Percentiles rank a stretch among this genome's conserved stretches.
phyloP scores from a whole-genome alignment of 805 yeast species.

The Candida sonorensis region DNA sequence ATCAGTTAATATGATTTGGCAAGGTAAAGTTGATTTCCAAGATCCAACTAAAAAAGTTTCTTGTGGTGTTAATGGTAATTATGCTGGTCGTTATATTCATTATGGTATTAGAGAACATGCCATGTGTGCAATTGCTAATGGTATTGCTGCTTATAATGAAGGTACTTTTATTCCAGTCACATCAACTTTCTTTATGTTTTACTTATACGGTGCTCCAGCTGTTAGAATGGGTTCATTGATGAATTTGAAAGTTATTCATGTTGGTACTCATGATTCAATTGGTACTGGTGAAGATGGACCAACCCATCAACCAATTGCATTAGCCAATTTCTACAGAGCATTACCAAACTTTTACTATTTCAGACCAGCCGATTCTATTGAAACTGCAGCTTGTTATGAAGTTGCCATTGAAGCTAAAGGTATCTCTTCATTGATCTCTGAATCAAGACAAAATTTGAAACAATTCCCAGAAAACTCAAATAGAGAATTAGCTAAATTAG shows the following conservation, averaged over 20 bases:
- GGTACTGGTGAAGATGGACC: slow-evolving; percentile 94
- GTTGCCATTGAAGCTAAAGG: slow-evolving; percentile 50
- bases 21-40: slow-evolving; percentile 85
- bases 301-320: slow-evolving; percentile 87
- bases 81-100: slow-evolving; percentile 88
- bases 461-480: slow-evolving; percentile 83
- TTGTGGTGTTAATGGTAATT: slow-evolving; percentile 61
- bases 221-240: slow-evolving; percentile 78
- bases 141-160: slow-evolving; percentile 90
- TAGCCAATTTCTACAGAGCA: slow-evolving; percentile 75
- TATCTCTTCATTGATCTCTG: slow-evolving; percentile 68
- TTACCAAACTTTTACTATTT: slow-evolving; percentile 74
- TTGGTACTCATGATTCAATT: slow-evolving; percentile 84
- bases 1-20: slow-evolving; percentile 80
- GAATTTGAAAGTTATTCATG: slow-evolving; percentile 77
- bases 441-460: slow-evolving; percentile 81
- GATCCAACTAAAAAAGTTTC: slow-evolving; percentile 48
- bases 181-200: slow-evolving; percentile 72
- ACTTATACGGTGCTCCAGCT: slow-evolving; percentile 78
- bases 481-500: slow-evolving; percentile 81
- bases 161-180: slow-evolving; percentile 64
- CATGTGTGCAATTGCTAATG: slow-evolving; percentile 97
- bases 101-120: slow-evolving; percentile 99
- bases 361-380: slow-evolving; percentile 92
- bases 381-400: slow-evolving; percentile 73